Evolutionary conservation across 2,329 filamentous ascomycete species (phyloP).

Genomic region (Cryoendolithus antarcticus): DNA sequence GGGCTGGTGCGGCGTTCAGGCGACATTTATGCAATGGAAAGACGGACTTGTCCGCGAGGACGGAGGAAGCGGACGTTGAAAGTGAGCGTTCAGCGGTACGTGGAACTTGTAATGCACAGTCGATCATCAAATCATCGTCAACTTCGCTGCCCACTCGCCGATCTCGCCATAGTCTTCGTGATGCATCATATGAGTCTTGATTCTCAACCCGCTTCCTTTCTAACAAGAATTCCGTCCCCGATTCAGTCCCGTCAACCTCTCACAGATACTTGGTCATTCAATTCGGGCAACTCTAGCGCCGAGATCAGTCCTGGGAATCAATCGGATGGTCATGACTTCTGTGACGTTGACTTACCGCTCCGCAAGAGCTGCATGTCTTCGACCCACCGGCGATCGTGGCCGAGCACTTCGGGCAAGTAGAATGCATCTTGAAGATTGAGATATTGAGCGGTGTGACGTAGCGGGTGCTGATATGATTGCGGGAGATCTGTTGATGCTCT

Average conservation of each 20-base stretch:
- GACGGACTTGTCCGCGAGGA: conserved; percentile 14
- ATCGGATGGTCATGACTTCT: conserved; percentile 72
- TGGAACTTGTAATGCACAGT: background rate
- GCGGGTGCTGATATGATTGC: conserved; percentile 48
- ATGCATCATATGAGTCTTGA: no score
- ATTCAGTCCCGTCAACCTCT: conserved; percentile 88
- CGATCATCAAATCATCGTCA: no score
- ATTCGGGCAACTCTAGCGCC: conserved; percentile 47
- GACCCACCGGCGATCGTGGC: conserved; percentile 14
- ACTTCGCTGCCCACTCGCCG: no score
- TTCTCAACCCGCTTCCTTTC: no score
- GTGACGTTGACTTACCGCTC: conserved; percentile 58
- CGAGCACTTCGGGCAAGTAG: conserved; percentile 22
- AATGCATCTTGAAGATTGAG: conserved; percentile 1
- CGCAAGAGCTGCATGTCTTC: conserved; percentile 23
- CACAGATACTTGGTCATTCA: conserved; percentile 58
- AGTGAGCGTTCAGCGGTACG: background rate
- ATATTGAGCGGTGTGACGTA: no score
- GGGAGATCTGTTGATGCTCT: no score
- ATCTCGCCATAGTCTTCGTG: no score
- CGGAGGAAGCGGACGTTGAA: background rate
- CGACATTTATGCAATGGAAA: conserved; percentile 1
- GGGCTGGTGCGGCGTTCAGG: no score
- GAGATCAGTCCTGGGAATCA: conserved; percentile 39
- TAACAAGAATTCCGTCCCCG: conserved; percentile 62